Base-by-base conservation (phyloP, 148 eudicot species). In the Nepenthes gracilis region DNA sequence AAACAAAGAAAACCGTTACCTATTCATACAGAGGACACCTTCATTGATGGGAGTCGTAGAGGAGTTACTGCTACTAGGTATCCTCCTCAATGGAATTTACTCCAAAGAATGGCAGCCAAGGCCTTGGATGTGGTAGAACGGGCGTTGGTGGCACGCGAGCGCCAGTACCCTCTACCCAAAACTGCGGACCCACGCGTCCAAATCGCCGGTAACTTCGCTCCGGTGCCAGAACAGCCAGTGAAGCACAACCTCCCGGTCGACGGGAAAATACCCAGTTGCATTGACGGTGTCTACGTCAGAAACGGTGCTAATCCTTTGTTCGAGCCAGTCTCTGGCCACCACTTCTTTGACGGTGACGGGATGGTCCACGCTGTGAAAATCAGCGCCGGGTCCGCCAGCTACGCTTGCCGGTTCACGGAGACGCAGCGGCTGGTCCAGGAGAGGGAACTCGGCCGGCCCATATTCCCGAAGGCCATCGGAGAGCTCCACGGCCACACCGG, bases 301-400 rank as follows among this genome's bases (percentile, higher is more conserved):
- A 88, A 88, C 68, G 96, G 96, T 2, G 96, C 96, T 0, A 88
- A 88, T 72, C 96, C 92, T 0, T 57, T 74, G 1, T 75, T 67
- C 45, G 64, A 72, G 10, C 96, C 92, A 0, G 50, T 59, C 1
- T 70, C 85, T 2, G 92, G 96, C 7, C 96, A 88, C 73, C 96
- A 88, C 61, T 51, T 88, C 2, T 88, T 88, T 38, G 96, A 88
- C 64, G 96, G 96, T 1, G 96, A 88, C 43, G 92, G 96, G 12
- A 88, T 88, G 96, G 63, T 83, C 36, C 92, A 88, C 43, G 84
- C 96, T 0, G 89, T 88, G 11, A 64, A 45, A 1, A 64, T 88
- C 64, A 59, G 48, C 10, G 51, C 68, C 12, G 76, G 70, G 9
- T 57, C 74, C 0, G 89, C 74, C 0, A 75, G 80, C 59, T 88